Base-by-base conservation (phyloP, 1,139 yeast genomes). In the Blastobotrys elegans region DNA sequence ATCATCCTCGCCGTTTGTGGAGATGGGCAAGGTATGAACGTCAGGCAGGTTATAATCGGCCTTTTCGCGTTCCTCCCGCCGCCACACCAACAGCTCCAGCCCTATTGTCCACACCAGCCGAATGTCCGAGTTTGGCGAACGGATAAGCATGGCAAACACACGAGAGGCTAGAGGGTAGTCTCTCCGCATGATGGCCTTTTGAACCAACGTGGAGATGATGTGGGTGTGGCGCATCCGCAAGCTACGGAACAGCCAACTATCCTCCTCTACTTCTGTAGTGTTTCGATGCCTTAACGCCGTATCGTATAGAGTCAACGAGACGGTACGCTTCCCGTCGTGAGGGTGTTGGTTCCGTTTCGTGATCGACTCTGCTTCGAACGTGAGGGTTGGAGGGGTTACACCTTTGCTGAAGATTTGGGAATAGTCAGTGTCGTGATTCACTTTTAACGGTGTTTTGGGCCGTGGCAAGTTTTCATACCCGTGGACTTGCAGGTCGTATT, bases 81-180 rank as follows among this genome's bases (percentile, higher is more conserved):
- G 48, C 59, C 61, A 56, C n/a, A 60, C 51, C 21, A 67, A 52
- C 34, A 67, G 56, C 44, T 68, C 72, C 8, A 74, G 59, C 2
- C 76, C 79, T 16, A 75, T 51, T 1, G 78, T 74, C 80, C 80
- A 75, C 7, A 75, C 54, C 2, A 67, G 57, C 41, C 77, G 59
- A 3, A 75, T 55, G 56, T 74, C 77, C 3, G 72, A 68, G n/a
- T 58, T 56, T 1, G 72, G 72, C 7, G 70, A 56, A 39, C 77
- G 59, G 1, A 75, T 58, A 14, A 75, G 50, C 5, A 70, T 40
- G 37, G 77, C 66, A 50, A 73, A 73, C 1, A 71, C 60, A 47
- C 71, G 67, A 49, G 71, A 72, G 0, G 77, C 76, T 29, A 67
- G 32, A 8, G 58, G 54, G 73, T 75, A 74, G 40, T 74, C 72